Base-by-base conservation (phyloP, 768 basidiomycete species). In the Trametes punicea region DNA sequence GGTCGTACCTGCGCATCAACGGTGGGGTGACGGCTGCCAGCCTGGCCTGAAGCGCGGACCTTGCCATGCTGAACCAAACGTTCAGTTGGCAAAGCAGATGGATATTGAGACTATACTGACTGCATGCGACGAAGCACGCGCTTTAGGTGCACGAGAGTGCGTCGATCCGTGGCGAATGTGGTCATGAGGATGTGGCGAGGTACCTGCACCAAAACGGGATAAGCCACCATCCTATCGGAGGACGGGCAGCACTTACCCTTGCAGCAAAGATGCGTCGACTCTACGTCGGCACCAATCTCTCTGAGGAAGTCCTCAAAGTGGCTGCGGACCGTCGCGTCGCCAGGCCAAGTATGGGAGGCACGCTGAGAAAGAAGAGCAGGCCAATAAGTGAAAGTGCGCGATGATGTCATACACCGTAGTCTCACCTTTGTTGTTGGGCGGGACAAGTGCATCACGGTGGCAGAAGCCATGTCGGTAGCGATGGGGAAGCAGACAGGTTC, bases 341-440 rank as follows among this genome's bases (percentile, higher is more conserved):
- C 50, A 16, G 59, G 63, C 60, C 60, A 60, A 23, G 63, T 64
- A 23, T 51, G 57, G 13, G 42, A 25, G 8, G 61, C 46, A 20
- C 63, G 50, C 63, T 64, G 31, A 10, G 20, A 21, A 21, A 20
- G 31, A 33, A 23, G n/a, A 18, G 10, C 38, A 20, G 41, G 45
- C 16, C 46, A 31, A 18, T 40, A 2, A 36, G 40, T 18, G 26
- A 6, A 6, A 45, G 21, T 31, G 25, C 2, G 3, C 13, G 29
- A 53, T 53, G 51, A 53, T 58, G 51, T 58, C 57, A 58, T 49
- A 11, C 6, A 9, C 21, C 11, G 21, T 30, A 18, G 16, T 11
- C 56, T n/a, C 21, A 64, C 63, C 63, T 59, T 64, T 0, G 48
- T 46, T 4, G 45, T 38, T 21, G 63, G 63, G 21, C 63, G 63